Base-by-base conservation (phyloP, 257 asterid genomes). In the Mitragyna speciosa region DNA sequence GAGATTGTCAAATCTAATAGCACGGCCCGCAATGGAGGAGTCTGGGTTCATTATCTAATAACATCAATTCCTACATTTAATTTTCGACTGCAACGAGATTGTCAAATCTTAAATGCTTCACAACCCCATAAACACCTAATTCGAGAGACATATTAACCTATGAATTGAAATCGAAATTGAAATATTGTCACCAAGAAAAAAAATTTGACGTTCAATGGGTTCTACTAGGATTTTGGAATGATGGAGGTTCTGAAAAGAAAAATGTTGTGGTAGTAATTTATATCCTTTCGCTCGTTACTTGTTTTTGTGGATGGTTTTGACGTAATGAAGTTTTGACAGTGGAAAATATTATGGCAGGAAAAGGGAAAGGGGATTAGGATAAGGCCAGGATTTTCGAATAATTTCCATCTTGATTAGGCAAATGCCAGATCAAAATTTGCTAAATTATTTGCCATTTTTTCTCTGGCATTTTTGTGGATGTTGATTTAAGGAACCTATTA, bases 351-450 rank as follows among this genome's bases (percentile, higher is more conserved):
- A 48, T 26, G 63, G 64, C 28, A 33, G 45, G 64, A 48, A 49
- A 72, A 51, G 12, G 1, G 36, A n/a, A 3, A n/a, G 66, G 54
- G 41, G 74, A n/a, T 24, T 24, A 47, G n/a, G 59, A 11, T 30
- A 26, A 65, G 61, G 41, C 19, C 56, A 76, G 79, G 78, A 70
- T 59, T 75, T 75, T 75, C 6, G 79, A n/a, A n/a, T 22, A 45
- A 70, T 70, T 48, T 48, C n/a, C 79, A 43, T 61, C 26, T 30
- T 7, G 16, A 75, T 59, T 36, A 41, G 71, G 58, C 26, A 39
- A 51, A 24, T 16, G 71, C 48, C 71, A 75, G 71, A 76, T 43
- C 79, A 76, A 12, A 63, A 76, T 15, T 56, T 63, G 56, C 72
- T 28, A 26, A 63, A 61, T 61, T 76, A 24, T 4, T 61, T 45